Percentiles rank a stretch among this genome's conserved stretches.
Conservation (phyloP, 345 rosid species). For the Eucalyptus albens region DNA sequence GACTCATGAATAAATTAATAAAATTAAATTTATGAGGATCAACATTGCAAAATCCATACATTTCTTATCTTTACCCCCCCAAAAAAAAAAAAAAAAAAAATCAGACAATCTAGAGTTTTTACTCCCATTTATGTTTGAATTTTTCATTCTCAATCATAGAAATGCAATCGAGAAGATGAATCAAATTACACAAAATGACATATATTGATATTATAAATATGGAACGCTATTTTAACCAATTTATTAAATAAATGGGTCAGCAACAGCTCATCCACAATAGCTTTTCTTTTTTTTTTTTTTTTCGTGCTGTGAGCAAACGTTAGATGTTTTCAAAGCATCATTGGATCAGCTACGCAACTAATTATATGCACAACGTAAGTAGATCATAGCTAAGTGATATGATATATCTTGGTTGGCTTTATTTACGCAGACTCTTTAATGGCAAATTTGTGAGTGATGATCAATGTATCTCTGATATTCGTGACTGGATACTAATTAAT, state of each 20-base stretch:
- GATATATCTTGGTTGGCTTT: neutral
- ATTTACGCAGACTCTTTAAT: neutral
- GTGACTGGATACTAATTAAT: neutral
- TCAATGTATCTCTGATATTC: too few species aligned
- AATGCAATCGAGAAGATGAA: neutral
- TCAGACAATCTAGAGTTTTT: neutral
- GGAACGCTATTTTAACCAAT: neutral
- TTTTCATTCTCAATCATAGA: neutral
- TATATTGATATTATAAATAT: too few species aligned
- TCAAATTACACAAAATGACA: too few species aligned
- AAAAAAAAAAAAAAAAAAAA: too few species aligned
- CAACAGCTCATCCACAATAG: neutral
- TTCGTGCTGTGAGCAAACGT: fast-evolving
- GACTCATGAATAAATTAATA: neutral
- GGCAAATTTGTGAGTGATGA: neutral
- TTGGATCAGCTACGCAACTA: too few species aligned
- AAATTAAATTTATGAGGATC: neutral
- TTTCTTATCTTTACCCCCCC: too few species aligned
- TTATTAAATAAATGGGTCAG: neutral
- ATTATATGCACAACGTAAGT: too few species aligned
- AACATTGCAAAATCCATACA: too few species aligned
- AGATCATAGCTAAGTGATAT: too few species aligned
- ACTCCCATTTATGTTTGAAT: too few species aligned
- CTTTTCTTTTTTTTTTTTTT: too few species aligned
- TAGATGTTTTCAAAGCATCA: neutral